Percentiles rank a stretch among this genome's conserved stretches.
phyloP scores from a whole-genome alignment of 768 basidiomycete species.

The Rubroboletus pulcherrimus region DNA sequence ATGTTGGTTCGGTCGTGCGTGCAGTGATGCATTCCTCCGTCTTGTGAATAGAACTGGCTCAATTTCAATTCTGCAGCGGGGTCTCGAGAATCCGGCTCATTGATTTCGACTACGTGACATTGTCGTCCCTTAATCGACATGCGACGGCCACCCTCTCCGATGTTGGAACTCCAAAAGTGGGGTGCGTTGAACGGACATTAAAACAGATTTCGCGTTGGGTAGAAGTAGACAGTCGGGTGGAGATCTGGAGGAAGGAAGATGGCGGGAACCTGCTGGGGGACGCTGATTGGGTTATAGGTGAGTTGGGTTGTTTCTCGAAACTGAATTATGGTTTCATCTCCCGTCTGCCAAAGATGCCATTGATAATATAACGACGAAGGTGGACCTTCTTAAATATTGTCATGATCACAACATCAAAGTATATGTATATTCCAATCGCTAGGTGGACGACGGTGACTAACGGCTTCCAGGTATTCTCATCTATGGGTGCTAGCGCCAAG shows the following conservation, averaged over 20 bases:
- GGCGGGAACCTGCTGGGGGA: conserved; percentile 72
- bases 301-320: conserved; percentile 15
- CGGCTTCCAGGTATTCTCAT: conserved; percentile 73
- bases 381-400: conserved; percentile 89
- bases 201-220: conserved; percentile 81
- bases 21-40: not conserved
- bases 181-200: conserved; percentile 63
- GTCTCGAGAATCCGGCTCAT: conserved; percentile 74
- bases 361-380: conserved; percentile 96
- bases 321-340: conserved; percentile 4
- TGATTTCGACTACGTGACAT: conserved; percentile 94
- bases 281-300: conserved; percentile 93
- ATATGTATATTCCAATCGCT: conserved; percentile 34
- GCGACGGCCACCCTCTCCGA: conserved; percentile 86
- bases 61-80: conserved; percentile 43
- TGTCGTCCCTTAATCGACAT: conserved; percentile 93
- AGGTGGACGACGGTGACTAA: not conserved
- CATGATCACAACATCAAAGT: conserved; percentile 77
- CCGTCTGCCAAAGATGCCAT: conserved; percentile 70
- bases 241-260: conserved; percentile 83
- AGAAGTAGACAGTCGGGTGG: conserved; percentile 77
- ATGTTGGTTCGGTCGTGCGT: conserved; percentile 90
- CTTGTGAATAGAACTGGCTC: not conserved
- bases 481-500: conserved; percentile 96
- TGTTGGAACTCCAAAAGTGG: conserved; percentile 92